Evolutionary conservation across 345 rosid species (phyloP).

Genomic region (Acer campestre): DNA sequence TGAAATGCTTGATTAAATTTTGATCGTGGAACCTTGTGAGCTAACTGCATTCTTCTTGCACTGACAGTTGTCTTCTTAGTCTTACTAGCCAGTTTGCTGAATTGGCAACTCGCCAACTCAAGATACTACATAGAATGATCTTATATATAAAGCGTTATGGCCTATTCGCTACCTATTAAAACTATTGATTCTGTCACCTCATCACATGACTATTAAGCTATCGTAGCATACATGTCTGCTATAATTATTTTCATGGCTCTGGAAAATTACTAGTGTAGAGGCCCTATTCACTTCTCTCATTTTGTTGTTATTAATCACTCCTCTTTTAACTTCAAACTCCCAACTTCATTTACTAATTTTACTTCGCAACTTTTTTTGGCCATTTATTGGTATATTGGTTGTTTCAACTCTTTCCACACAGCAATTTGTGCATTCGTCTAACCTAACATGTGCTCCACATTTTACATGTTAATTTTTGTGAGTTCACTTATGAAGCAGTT

Average conservation of each 20-base stretch:
- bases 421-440: not conserved
- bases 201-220: not conserved
- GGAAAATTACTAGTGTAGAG: not conserved
- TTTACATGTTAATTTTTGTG: too few relatives aligned
- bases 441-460: not conserved
- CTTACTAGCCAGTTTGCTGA: too few relatives aligned
- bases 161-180: too few relatives aligned
- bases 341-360: not conserved
- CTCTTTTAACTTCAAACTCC: not conserved
- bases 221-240: not conserved
- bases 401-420: not conserved
- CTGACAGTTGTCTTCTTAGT: too few relatives aligned
- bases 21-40: constrained; percentile 1
- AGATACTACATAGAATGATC: too few relatives aligned
- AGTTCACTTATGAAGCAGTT: not conserved
- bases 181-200: too few relatives aligned
- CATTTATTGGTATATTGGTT: not conserved
- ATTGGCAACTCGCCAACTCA: too few relatives aligned
- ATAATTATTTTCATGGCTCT: not conserved
- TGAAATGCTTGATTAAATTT: not conserved
- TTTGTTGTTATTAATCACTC: constrained; percentile 8
- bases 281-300: not conserved
- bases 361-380: not conserved
- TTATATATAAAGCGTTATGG: too few relatives aligned
- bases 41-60: not conserved